Evolutionary conservation across 257 asterid species (phyloP).

Genomic region (Rehmannia glutinosa): DNA sequence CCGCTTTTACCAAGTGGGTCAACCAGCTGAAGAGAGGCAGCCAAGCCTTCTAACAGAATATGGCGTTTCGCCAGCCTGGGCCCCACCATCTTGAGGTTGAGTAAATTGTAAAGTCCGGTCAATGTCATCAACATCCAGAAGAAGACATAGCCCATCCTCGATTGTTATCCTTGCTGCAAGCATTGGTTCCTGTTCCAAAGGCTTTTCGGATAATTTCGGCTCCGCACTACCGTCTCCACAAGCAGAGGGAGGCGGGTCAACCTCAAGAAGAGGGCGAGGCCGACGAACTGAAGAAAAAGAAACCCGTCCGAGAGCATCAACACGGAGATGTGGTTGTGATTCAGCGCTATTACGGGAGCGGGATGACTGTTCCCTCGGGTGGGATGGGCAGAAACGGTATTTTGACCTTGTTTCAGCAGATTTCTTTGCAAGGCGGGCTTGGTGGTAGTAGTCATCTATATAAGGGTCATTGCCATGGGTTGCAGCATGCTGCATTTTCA

Average conservation of each 20-base stretch:
- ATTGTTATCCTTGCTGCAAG: slow-evolving; percentile 82
- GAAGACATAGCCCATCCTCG: slow-evolving; percentile 74
- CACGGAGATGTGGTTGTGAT: slow-evolving; percentile 77
- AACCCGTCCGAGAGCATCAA: slow-evolving; percentile 82
- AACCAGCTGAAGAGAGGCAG: slow-evolving; percentile 91
- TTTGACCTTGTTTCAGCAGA: slow-evolving; percentile 57
- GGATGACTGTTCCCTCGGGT: slow-evolving; percentile 59
- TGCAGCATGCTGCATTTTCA: slow-evolving; percentile 80
- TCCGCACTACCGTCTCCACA: slow-evolving; percentile 63
- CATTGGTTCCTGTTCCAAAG: slow-evolving; percentile 88
- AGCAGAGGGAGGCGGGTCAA: slow-evolving; percentile 74
- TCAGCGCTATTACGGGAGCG: slow-evolving; percentile 70
- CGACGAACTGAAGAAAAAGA: slow-evolving; percentile 80
- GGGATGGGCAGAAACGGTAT: slow-evolving; percentile 68
- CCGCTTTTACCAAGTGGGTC: slow-evolving; percentile 86
- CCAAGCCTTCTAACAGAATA: slow-evolving; percentile 80
- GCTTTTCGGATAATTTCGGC: slow-evolving; percentile 53
- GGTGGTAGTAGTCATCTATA: slow-evolving; percentile 83
- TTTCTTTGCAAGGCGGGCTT: slow-evolving; percentile 81
- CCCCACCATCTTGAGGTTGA: slow-evolving; percentile 78
- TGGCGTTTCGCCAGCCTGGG: slow-evolving; percentile 77
- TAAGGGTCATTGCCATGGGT: slow-evolving; percentile 74
- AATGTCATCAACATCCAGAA: slow-evolving; percentile 81
- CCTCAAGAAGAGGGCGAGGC: slow-evolving; percentile 75
- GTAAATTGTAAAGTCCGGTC: slow-evolving; percentile 65